These are phyloP conservation scores for Talaromyces ruber DNA, from an alignment of 495 filamentous ascomycete genomes.

Conservation along the genomic window DNA sequence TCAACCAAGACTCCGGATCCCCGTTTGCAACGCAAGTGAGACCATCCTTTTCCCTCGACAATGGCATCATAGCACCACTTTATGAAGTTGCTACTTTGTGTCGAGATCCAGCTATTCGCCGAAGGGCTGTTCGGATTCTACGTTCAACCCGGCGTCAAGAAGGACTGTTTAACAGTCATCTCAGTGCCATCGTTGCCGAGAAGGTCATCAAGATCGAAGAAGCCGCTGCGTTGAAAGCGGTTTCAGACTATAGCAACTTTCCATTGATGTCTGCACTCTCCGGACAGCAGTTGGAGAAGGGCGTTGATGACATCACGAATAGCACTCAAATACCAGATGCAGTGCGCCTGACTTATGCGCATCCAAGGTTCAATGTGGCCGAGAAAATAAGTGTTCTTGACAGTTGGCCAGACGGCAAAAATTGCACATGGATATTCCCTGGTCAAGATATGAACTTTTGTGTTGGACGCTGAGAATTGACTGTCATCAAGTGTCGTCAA, in stretches of 20 bases:
- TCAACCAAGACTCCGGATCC: background rate
- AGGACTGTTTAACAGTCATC: conserved; percentile 54
- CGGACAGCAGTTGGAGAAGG: background rate
- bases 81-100: conserved; percentile 52
- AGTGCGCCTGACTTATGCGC: conserved; percentile 9
- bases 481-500: background rate
- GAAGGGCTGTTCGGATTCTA: conserved; percentile 48
- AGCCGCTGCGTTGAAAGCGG: conserved; percentile 6
- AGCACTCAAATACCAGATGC: conserved; percentile 8
- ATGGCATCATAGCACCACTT: conserved; percentile 45
- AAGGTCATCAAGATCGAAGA: conserved; percentile 53
- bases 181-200: conserved; percentile 43
- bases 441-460: conserved; percentile 7
- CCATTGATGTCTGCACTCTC: background rate
- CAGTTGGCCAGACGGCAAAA: conserved; percentile 4
- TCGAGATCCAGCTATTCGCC: conserved; percentile 43
- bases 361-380: conserved; percentile 8
- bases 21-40: background rate
- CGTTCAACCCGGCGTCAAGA: conserved; percentile 46
- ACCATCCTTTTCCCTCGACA: conserved; percentile 16
- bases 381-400: conserved; percentile 9
- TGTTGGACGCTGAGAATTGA: conserved; percentile 4
- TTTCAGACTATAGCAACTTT: background rate
- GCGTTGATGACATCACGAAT: background rate
- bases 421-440: conserved; percentile 8